Evolutionary conservation across 2,329 filamentous ascomycete genomes (phyloP), one percentile per base, ranked within the genome.

Genomic region (Penicillium sp.): DNA sequence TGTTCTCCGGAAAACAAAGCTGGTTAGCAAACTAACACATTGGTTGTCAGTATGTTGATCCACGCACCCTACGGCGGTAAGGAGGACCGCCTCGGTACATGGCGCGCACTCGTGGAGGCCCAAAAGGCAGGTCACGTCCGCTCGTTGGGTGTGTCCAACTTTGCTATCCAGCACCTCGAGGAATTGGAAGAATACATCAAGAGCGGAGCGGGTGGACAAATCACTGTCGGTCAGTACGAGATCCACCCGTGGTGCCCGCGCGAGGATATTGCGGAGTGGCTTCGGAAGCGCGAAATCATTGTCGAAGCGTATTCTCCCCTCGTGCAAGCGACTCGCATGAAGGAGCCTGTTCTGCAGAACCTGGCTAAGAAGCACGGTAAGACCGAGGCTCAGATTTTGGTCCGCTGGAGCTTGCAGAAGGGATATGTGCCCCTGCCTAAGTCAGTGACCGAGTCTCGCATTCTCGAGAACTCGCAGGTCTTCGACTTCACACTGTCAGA

Each of bases 141-240:
- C 24, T 71, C 68, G 4, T 63, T 72, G 44, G 69, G 69, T 13
- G 67, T 72, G 9, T 71, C 69, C 21, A 72, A 72, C 56, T 72
- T 64, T 46, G 61, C 61, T 12, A 61, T 72, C n/a, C 61, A 65
- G 51, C 68, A 72, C 33, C 64, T 72, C 2, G 61, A 72, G 17
- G 69, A 72, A 50, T 53, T 71, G 34, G 68, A 72, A 47, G 63
- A 60, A 43, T 71, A 72, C 51, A 72, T 68, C 50, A 62, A 66
- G 53, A 59, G 57, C 26, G 64, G 64, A 9, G 63, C 57, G 39
- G 79, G 78, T 4, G 87, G 87, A 22, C 73, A 87, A 35, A 78
- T 95, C 61, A 85, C 83, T 53, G 85, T 95, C 33, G 89, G 88
- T 35, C 90, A 95, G 70, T 88, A 85, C 69, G 90, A 96, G 70